phyloP scores from a whole-genome alignment of 192 early-diverging fungal species.

The Mortierella claussenii region DNA sequence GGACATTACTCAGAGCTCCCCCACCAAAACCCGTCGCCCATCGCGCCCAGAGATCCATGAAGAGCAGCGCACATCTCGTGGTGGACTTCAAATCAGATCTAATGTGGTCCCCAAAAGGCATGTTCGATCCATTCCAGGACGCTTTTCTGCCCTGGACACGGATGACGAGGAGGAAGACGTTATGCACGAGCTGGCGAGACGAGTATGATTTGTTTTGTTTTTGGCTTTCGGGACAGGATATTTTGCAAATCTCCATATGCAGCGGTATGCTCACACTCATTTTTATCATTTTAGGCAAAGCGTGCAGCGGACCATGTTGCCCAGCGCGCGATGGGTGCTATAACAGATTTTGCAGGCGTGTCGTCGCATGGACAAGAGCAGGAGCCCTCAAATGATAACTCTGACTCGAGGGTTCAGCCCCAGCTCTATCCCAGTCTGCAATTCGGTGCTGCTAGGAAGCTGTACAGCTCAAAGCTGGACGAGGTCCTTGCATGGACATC shows the following conservation, averaged over 20 bases:
- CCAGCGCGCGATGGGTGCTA: background rate
- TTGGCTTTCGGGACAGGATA: too few species aligned
- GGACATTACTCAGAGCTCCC: background rate
- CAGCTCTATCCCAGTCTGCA: constrained; percentile 35
- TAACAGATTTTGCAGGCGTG: background rate
- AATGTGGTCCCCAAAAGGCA: constrained; percentile 18
- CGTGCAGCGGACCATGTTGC: background rate
- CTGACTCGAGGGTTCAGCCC: constrained; percentile 3
- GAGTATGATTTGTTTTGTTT: constrained; percentile 1
- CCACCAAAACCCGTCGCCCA: constrained; percentile 3
- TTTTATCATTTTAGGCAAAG: constrained; percentile 4
- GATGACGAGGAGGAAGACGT: constrained; percentile 36
- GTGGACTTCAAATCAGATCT: constrained; percentile 17
- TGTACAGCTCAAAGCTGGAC: constrained; percentile 31
- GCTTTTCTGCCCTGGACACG: constrained; percentile 44
- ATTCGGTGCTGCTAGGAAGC: constrained; percentile 7
- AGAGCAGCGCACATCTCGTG: constrained; percentile 14
- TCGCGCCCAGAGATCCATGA: constrained; percentile 8
- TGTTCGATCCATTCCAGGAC: constrained; percentile 29
- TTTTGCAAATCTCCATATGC: too few species aligned
- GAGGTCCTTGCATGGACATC: constrained; percentile 35
- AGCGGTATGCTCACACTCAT: background rate
- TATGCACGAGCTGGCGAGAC: background rate
- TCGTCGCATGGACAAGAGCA: background rate
- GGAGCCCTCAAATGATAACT: background rate